These are phyloP conservation scores for Penicillium sumatraense DNA, from an alignment of 2,329 filamentous ascomycete genomes.

Conservation along the genomic window DNA sequence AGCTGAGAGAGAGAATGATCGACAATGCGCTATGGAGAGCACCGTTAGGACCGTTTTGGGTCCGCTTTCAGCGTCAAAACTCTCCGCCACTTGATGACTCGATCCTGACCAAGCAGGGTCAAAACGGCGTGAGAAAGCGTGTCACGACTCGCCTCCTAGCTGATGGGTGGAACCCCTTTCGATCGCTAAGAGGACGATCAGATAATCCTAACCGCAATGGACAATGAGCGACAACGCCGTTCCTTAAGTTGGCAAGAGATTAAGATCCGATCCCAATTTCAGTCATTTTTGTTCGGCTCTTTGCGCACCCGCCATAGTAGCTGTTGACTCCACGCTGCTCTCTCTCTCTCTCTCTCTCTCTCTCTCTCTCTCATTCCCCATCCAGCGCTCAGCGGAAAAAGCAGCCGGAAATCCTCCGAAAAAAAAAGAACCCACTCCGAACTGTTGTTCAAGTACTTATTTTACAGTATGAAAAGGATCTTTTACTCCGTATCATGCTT, in stretches of 20 bases:
- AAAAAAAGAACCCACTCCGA: background rate
- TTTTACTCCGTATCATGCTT: background rate
- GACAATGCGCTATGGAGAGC: constrained; percentile 14
- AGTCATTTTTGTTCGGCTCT: constrained; percentile 8
- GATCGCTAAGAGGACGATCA: constrained; percentile 34
- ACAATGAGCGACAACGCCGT: constrained; percentile 28
- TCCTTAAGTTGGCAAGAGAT: constrained; percentile 32
- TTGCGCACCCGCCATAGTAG: background rate
- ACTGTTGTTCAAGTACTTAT: background rate
- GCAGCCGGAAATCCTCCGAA: constrained; percentile 16
- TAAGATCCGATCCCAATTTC: constrained; percentile 35
- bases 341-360: background rate
- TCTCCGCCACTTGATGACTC: constrained; percentile 14
- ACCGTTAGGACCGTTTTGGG: constrained; percentile 27
- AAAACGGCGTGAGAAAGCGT: background rate
- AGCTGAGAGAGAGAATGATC: constrained; percentile 15
- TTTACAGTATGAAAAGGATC: background rate
- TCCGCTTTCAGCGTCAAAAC: constrained; percentile 6
- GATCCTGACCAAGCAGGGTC: constrained; percentile 17
- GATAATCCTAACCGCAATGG: constrained; percentile 29
- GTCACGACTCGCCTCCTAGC: constrained; percentile 9
- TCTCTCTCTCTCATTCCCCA: background rate
- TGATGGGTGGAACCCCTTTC: constrained; percentile 17
- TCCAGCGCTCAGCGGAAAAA: background rate
- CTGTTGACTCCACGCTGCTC: constrained; percentile 1